phyloP scores from a whole-genome alignment of 371 early-diverging fungal genomes.

The Rhizopus arrhizus region DNA sequence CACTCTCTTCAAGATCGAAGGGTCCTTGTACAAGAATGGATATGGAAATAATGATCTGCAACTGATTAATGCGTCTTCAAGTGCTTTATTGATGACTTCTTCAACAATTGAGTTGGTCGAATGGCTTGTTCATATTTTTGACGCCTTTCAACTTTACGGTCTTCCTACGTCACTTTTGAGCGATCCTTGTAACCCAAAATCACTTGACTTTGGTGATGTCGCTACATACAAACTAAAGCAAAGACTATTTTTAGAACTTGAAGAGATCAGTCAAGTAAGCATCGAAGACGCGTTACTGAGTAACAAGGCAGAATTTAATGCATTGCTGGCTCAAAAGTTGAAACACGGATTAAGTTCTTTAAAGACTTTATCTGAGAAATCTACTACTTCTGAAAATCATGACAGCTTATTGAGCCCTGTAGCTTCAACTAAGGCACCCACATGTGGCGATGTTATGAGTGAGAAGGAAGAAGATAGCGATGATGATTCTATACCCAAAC shows the following conservation, averaged over 20 bases:
- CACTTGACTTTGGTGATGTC: conserved; percentile 44
- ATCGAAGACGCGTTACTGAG: conserved; percentile 22
- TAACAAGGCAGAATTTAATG: conserved; percentile 33
- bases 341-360: background rate
- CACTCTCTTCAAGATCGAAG: conserved; percentile 49
- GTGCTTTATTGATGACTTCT: conserved; percentile 48
- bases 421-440: conserved; percentile 18
- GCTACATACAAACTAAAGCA: conserved; percentile 11
- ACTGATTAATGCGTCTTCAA: conserved; percentile 23
- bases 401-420: conserved; percentile 9
- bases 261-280: conserved; percentile 32
- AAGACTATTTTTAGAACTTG: conserved; percentile 40
- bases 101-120: conserved; percentile 46
- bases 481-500: conserved; percentile 8
- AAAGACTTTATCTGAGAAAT: background rate
- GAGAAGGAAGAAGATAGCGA: conserved; percentile 29
- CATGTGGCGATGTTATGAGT: conserved; percentile 43
- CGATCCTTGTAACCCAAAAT: conserved; percentile 29
- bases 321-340: conserved; percentile 29
- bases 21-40: conserved; percentile 24
- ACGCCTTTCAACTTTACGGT: conserved; percentile 57
- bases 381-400: conserved; percentile 9
- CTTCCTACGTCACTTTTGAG: conserved; percentile 41
- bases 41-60: conserved; percentile 25
- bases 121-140: conserved; percentile 51